These are phyloP conservation scores for Apiospora koreana DNA, from an alignment of 2,329 filamentous ascomycete species.

Conservation along the genomic window DNA sequence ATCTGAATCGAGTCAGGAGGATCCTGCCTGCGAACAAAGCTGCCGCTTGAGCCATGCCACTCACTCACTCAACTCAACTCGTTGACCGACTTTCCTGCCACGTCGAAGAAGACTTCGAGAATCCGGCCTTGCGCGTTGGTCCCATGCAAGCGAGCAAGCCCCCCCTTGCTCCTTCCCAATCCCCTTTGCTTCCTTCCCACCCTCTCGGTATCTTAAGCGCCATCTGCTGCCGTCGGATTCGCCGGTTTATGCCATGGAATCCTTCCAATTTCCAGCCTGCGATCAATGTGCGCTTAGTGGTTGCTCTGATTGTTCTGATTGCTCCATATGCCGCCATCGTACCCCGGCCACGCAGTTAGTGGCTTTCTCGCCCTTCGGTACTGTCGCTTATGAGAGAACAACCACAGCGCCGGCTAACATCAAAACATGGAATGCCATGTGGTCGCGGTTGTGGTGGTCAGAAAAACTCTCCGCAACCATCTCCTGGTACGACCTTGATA, in stretches of 20 bases:
- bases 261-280: background rate
- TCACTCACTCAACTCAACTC: background rate
- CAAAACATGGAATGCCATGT: background rate
- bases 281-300: background rate
- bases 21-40: background rate
- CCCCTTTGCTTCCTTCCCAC: background rate
- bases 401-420: background rate
- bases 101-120: background rate
- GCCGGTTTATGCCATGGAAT: background rate
- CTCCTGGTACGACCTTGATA: background rate
- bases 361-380: background rate
- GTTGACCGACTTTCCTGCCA: background rate
- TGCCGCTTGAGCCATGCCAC: background rate
- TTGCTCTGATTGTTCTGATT: slow-evolving; percentile 6
- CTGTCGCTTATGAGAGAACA: background rate
- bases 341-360: background rate
- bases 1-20: background rate
- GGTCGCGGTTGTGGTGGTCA: background rate
- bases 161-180: background rate
- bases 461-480: background rate
- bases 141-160: background rate
- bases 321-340: slow-evolving; percentile 1
- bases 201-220: background rate
- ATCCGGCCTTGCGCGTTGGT: background rate
- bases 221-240: background rate